These are phyloP conservation scores for Salvia splendens DNA, from an alignment of 257 asterid species.

Conservation along the genomic window DNA sequence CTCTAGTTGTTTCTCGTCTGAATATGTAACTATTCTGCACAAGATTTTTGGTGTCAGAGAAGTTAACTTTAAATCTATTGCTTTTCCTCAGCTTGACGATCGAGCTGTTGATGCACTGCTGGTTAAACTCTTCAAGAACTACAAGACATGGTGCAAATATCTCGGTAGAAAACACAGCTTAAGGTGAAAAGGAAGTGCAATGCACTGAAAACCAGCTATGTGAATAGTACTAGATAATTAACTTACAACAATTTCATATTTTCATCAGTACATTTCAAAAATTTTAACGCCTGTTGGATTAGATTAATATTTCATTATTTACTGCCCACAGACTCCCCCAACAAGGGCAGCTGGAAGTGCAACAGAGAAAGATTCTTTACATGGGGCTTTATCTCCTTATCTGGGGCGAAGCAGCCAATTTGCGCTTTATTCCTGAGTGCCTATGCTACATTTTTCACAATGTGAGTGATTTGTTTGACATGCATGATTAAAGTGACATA, in stretches of 20 bases:
- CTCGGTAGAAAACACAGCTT: slow-evolving; percentile 94
- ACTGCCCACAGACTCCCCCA: slow-evolving; percentile 75
- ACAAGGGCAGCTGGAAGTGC: slow-evolving; percentile 65
- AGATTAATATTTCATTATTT: slow-evolving; percentile 22
- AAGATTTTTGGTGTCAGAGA: slow-evolving; percentile 24
- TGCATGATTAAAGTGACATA: slow-evolving; percentile 21
- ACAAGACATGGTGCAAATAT: slow-evolving; percentile 97
- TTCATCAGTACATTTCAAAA: not conserved
- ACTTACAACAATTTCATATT: not conserved
- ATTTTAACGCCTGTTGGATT: slow-evolving; percentile 21
- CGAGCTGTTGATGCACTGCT: slow-evolving; percentile 93
- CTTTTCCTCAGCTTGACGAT: slow-evolving; percentile 72
- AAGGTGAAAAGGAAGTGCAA: slow-evolving; percentile 53
- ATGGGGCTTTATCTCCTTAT: slow-evolving; percentile 98
- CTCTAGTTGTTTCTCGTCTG: slow-evolving; percentile 27
- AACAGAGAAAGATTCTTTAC: slow-evolving; percentile 88
- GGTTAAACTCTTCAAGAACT: slow-evolving; percentile 94
- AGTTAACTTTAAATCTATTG: slow-evolving; percentile 23
- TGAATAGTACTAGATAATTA: not conserved
- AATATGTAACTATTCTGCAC: slow-evolving; percentile 15
- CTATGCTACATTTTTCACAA: slow-evolving; percentile 97
- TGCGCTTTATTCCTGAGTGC: slow-evolving; percentile 98
- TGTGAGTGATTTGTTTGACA: slow-evolving; percentile 50
- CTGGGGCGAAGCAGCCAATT: slow-evolving; percentile 99
- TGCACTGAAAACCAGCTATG: not conserved